Evolutionary conservation across 371 early-diverging fungal species (phyloP).

Genomic region (Mucor sp.): DNA sequence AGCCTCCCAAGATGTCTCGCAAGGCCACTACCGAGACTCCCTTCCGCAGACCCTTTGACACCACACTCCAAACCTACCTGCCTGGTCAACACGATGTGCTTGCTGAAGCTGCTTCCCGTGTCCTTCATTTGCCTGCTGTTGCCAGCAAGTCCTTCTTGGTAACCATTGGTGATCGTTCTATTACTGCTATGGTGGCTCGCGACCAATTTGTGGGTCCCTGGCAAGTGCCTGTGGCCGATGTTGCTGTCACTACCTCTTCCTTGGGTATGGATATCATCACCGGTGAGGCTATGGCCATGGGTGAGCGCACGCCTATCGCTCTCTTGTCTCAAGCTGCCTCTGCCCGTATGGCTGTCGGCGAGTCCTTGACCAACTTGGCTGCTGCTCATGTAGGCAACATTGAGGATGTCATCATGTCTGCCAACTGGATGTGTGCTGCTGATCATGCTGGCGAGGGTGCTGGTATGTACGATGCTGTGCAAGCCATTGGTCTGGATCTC

Average conservation of each 20-base stretch:
- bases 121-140: conserved; percentile 87
- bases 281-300: conserved; percentile 98
- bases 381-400: conserved; percentile 82
- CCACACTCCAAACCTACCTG: conserved; percentile 61
- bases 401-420: conserved; percentile 80
- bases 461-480: conserved; percentile 90
- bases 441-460: conserved; percentile 91
- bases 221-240: conserved; percentile 97
- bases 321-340: conserved; percentile 86
- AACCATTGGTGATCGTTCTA: conserved; percentile 95
- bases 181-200: conserved; percentile 92
- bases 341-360: conserved; percentile 95
- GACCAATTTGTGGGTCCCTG: conserved; percentile 98
- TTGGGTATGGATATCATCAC: conserved; percentile 67
- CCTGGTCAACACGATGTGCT: conserved; percentile 45
- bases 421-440: conserved; percentile 98
- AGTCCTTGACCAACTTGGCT: conserved; percentile 86
- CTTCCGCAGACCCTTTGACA: conserved; percentile 63
- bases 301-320: conserved; percentile 92
- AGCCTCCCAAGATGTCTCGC: conserved; percentile 94
- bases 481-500: conserved; percentile 90
- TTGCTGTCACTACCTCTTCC: conserved; percentile 84
- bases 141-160: conserved; percentile 94
- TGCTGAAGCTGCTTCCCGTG: conserved; percentile 72
- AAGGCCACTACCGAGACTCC: conserved; percentile 59